Evolutionary conservation across 345 rosid genomes (phyloP), one percentile per base, ranked within the genome.

Genomic region (Pelargonium nanum): DNA sequence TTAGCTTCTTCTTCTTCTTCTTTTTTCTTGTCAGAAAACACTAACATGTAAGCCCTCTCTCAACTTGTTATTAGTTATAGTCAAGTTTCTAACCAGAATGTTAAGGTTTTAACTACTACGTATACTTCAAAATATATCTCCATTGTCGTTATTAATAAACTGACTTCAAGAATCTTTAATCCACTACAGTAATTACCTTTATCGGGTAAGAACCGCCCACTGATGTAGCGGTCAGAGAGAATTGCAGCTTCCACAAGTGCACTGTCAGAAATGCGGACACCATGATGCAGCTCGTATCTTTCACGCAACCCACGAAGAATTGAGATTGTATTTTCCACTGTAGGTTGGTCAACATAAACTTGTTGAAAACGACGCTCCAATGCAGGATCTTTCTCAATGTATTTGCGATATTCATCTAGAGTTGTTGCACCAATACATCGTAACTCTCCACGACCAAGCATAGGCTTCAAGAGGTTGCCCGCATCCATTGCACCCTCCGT

Each of bases 401-500:
- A 94, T 75, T 94, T 94, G 5, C 93, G 90, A 66, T 85, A 90
- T 68, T 94, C 99, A 64, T 94, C 97, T 65, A 94, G 77, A 6
- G 99, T 94, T 22, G 99, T 90, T 53, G 99, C 99, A 56, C 97
- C 97, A 50, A 94, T 94, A 55, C 99, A 94, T 20, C 96, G 85
- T 69, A 94, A 65, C 73, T 94, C 99, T 26, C 99, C 99, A 12
- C 99, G 77, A 70, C 99, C 97, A 69, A 94, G 91, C 99, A 94
- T 94, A 7, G 99, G 99, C 70, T 94, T 94, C 82, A 94, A 76
- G 63, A 94, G 82, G 75, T 90, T 94, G 60, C 99, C 96, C 16
- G 97, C 99, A 77, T 94, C 99, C 99, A 94, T 88, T 2, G 99
- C 97, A 58, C 99, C 99, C 77, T 81, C 88, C 62, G 99, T 94